Conservation (phyloP, 2,329 filamentous ascomycete species). For the Verticillium klebahnii region DNA sequence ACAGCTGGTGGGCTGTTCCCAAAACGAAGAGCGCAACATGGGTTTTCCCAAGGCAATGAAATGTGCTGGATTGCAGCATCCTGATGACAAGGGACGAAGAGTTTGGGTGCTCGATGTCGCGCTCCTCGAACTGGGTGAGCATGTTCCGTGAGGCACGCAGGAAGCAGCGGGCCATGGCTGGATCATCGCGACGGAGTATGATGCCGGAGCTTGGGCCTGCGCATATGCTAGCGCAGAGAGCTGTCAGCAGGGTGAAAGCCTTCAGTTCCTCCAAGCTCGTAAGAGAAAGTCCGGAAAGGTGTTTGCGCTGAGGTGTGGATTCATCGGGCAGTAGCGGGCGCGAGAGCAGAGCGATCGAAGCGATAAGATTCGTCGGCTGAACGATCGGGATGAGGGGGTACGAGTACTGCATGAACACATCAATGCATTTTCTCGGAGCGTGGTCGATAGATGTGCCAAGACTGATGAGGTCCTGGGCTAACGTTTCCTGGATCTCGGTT, state of each 20-base stretch:
- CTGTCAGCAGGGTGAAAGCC: slow-evolving; percentile 35
- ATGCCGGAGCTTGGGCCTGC: slow-evolving; percentile 30
- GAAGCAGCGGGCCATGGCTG: slow-evolving; percentile 28
- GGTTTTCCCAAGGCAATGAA: slow-evolving; percentile 36
- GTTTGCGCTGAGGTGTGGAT: neutral
- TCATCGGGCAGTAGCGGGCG: neutral
- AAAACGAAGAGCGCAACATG: slow-evolving; percentile 40
- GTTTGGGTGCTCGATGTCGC: slow-evolving; percentile 34
- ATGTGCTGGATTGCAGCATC: slow-evolving; percentile 40
- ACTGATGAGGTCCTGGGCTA: neutral
- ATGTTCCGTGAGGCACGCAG: slow-evolving; percentile 32
- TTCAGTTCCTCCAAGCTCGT: slow-evolving; percentile 1
- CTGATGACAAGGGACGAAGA: slow-evolving; percentile 37
- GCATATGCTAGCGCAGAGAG: slow-evolving; percentile 38
- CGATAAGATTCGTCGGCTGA: neutral
- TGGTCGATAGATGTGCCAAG: slow-evolving; percentile 1
- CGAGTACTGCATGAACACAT: slow-evolving; percentile 4
- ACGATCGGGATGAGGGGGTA: slow-evolving; percentile 6
- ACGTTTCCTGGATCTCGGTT: neutral
- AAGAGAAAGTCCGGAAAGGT: neutral
- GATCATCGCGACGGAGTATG: slow-evolving; percentile 30
- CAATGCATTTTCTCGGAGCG: slow-evolving; percentile 3
- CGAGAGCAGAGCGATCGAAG: neutral
- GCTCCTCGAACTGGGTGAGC: slow-evolving; percentile 32
- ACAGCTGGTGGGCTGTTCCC: slow-evolving; percentile 35